phyloP scores from a whole-genome alignment of 2,329 filamentous ascomycete species.

The Fusarium tricinctum region DNA sequence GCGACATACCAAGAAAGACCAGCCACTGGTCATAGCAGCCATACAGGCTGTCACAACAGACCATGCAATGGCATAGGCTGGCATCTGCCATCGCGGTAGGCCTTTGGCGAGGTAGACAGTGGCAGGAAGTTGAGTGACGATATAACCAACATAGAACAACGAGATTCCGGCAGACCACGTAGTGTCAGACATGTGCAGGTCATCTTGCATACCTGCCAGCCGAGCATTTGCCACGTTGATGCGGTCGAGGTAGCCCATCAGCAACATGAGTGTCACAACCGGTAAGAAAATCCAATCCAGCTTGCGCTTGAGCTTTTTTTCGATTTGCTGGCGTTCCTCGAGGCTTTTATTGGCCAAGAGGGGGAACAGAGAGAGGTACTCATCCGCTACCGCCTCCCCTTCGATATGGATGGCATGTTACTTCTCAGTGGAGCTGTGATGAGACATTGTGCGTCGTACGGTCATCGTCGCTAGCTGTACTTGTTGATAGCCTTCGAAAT shows the following conservation, averaged over 20 bases:
- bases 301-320: neutral
- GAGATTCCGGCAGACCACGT: conserved; percentile 4
- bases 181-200: conserved; percentile 1
- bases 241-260: conserved; percentile 8
- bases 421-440: neutral
- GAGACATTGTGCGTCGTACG: neutral
- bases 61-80: neutral
- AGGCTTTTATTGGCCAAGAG: neutral
- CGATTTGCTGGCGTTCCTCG: neutral
- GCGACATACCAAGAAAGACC: conserved; percentile 7
- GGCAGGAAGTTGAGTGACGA: conserved; percentile 6
- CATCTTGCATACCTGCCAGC: conserved; percentile 1
- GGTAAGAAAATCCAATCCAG: conserved; percentile 2
- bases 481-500: neutral
- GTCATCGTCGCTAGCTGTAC: neutral
- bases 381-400: neutral
- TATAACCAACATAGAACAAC: conserved; percentile 1
- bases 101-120: conserved; percentile 7
- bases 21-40: neutral
- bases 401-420: neutral
- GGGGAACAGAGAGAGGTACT: neutral
- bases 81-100: neutral
- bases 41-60: neutral
- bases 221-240: conserved; percentile 7
- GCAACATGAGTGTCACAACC: neutral